A percentile compares a stretch with the other conserved stretches of the same genome.
Conservation (phyloP, 192 early-diverging fungal species). For the Podochytrium sp. region DNA sequence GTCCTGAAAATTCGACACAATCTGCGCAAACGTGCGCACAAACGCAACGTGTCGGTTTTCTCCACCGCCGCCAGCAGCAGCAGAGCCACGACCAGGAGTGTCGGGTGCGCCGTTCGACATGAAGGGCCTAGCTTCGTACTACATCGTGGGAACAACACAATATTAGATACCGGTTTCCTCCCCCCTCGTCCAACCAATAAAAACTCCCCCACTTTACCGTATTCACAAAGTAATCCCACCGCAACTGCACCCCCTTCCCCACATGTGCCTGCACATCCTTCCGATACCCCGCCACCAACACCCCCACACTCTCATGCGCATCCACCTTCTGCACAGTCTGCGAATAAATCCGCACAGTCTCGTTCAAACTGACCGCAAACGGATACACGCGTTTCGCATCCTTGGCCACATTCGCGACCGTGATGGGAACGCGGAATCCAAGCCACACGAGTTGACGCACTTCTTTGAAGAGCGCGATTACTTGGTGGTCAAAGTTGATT, state of each 20-base stretch:
- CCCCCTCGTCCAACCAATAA: too few relatives aligned
- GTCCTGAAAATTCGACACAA: slow-evolving; percentile 93
- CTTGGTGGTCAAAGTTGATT: slow-evolving; percentile 93
- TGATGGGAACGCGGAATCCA: slow-evolving; percentile 90
- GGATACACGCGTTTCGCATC: slow-evolving; percentile 98
- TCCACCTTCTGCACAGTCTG: slow-evolving; percentile 82
- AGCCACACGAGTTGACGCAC: slow-evolving; percentile 97
- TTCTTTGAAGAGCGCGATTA: slow-evolving; percentile 98
- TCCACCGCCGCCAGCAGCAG: slow-evolving; percentile 52
- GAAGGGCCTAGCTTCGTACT: slow-evolving; percentile 55
- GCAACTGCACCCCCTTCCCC: slow-evolving; percentile 67
- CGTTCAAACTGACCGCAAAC: slow-evolving; percentile 94
- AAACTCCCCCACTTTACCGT: slow-evolving; percentile 58
- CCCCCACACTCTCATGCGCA: slow-evolving; percentile 71
- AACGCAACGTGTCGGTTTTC: slow-evolving; percentile 90
- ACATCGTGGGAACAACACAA: too few relatives aligned
- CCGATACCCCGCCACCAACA: slow-evolving; percentile 92
- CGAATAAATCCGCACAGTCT: slow-evolving; percentile 91
- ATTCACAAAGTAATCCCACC: slow-evolving; percentile 96
- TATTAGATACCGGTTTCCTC: too few relatives aligned
- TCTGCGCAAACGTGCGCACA: slow-evolving; percentile 91
- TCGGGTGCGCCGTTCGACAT: slow-evolving; percentile 34
- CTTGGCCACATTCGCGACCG: slow-evolving; percentile 87
- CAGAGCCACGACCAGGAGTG: slow-evolving; percentile 50
- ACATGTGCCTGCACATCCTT: slow-evolving; percentile 91